Evolutionary conservation across 805 yeast genomes (phyloP).

Genomic region (Scheffersomyces stipitis): DNA sequence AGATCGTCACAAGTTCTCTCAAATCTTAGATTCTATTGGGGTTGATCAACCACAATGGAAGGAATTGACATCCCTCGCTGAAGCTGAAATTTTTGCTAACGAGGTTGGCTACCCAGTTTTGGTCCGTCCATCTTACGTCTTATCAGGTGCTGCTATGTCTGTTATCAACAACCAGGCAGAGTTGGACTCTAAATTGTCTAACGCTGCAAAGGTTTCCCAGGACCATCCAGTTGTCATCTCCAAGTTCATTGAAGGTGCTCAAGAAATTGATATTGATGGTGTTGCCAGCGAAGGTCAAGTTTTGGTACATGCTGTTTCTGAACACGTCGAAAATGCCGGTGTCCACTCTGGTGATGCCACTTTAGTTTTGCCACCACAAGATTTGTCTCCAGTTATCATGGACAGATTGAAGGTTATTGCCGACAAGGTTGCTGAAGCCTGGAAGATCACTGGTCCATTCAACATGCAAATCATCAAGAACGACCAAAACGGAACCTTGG

Average conservation of each 20-base stretch:
- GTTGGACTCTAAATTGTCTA: slow-evolving; percentile 75
- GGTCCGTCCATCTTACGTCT: slow-evolving; percentile 95
- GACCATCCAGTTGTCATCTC: slow-evolving; percentile 98
- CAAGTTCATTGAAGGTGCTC: slow-evolving; percentile 92
- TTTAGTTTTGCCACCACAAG: slow-evolving; percentile 88
- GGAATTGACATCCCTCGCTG: slow-evolving; percentile 82
- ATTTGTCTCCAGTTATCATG: slow-evolving; percentile 64
- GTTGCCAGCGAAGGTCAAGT: slow-evolving; percentile 89
- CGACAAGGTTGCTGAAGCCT: slow-evolving; percentile 89
- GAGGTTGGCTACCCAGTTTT: slow-evolving; percentile 92
- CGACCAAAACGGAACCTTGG: slow-evolving; percentile 57
- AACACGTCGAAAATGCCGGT: slow-evolving; percentile 98
- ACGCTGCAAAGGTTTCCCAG: slow-evolving; percentile 89
- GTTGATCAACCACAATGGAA: slow-evolving; percentile 98
- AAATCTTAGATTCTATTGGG: slow-evolving; percentile 86
- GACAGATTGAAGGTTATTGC: slow-evolving; percentile 81
- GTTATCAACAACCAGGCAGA: slow-evolving; percentile 80
- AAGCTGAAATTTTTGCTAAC: slow-evolving; percentile 82
- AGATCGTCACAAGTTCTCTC: slow-evolving; percentile 96
- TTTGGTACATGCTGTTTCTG: slow-evolving; percentile 92
- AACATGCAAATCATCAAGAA: slow-evolving; percentile 95
- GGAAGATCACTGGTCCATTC: slow-evolving; percentile 97
- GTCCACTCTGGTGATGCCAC: slow-evolving; percentile 99
- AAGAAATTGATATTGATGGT: slow-evolving; percentile 96
- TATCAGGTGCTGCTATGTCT: slow-evolving; percentile 98